A percentile compares a stretch with the other conserved stretches of the same genome.
Evolutionary conservation across 2,329 filamentous ascomycete species (phyloP).

Genomic region (Cytospora piceae): DNA sequence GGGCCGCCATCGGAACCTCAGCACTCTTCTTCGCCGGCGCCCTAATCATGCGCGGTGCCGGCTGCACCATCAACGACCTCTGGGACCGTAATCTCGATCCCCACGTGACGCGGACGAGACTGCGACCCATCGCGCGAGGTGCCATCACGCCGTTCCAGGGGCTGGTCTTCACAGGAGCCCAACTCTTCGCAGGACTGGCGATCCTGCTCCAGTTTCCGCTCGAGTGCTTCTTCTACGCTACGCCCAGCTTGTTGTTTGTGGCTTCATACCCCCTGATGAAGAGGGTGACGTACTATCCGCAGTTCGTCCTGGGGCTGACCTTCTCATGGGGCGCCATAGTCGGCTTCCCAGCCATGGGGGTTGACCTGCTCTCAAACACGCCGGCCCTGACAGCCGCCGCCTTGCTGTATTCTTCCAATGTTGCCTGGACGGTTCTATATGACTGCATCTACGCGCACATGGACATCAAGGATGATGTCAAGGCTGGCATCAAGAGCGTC

Average conservation of each 20-base stretch:
- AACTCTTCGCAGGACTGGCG: conserved; percentile 73
- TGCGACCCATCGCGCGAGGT: conserved; percentile 79
- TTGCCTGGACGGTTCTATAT: conserved; percentile 86
- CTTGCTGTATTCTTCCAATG: conserved; percentile 74
- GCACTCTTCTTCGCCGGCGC: conserved; percentile 76
- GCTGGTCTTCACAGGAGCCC: conserved; percentile 72
- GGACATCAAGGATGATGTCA: conserved; percentile 84
- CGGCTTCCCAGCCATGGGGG: conserved; percentile 81
- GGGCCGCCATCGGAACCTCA: conserved; percentile 65
- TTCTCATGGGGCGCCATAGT: conserved; percentile 90
- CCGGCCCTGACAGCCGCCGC: conserved; percentile 68
- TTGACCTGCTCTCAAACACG: conserved; percentile 70
- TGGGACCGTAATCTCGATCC: conserved; percentile 89
- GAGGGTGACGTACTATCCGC: conserved; percentile 84
- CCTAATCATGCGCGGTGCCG: conserved; percentile 83
- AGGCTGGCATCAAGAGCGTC: conserved; percentile 87
- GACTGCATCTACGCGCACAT: conserved; percentile 95
- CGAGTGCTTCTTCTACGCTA: conserved; percentile 75
- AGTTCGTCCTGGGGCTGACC: conserved; percentile 79
- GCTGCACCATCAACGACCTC: conserved; percentile 88
- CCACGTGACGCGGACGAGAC: conserved; percentile 73
- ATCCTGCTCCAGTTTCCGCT: conserved; percentile 77
- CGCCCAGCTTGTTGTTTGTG: conserved; percentile 75
- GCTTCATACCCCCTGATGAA: conserved; percentile 81
- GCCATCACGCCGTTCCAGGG: conserved; percentile 75